Evolutionary conservation across 805 yeast genomes (phyloP).

Genomic region (Candida methanosorbosa): DNA sequence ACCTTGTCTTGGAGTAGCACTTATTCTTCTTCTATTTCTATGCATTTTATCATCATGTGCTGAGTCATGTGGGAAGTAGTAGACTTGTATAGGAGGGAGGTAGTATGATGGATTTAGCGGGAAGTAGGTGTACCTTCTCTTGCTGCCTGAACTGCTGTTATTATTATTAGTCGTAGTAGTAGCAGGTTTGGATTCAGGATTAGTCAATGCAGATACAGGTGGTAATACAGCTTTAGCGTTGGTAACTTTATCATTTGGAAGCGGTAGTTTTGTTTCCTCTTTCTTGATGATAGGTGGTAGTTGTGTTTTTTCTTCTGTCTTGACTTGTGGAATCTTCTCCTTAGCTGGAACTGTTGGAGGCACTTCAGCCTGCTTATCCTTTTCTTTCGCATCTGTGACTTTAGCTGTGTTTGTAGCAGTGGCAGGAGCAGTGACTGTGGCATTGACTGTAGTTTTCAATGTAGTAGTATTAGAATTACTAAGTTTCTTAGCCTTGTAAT

Average conservation of each 20-base stretch:
- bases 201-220: not conserved
- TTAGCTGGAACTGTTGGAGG: not conserved
- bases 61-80: conserved; percentile 40
- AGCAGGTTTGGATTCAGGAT: not conserved
- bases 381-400: not conserved
- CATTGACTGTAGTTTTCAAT: too few relatives aligned
- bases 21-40: not conserved
- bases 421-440: not conserved
- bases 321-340: not conserved
- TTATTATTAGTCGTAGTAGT: not conserved
- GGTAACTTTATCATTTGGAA: too few relatives aligned
- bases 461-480: too few relatives aligned
- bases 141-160: not conserved
- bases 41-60: conserved; percentile 21
- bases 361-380: not conserved
- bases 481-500: too few relatives aligned
- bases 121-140: conserved; percentile 29
- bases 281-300: not conserved
- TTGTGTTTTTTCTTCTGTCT: too few relatives aligned
- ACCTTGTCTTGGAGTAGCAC: not conserved
- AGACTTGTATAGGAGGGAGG: conserved; percentile 39
- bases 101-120: conserved; percentile 40
- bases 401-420: not conserved
- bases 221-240: not conserved
- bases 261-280: too few relatives aligned